Conservation (phyloP, 1,284 basidiomycete genomes). For the Entoloma clypeatum region DNA sequence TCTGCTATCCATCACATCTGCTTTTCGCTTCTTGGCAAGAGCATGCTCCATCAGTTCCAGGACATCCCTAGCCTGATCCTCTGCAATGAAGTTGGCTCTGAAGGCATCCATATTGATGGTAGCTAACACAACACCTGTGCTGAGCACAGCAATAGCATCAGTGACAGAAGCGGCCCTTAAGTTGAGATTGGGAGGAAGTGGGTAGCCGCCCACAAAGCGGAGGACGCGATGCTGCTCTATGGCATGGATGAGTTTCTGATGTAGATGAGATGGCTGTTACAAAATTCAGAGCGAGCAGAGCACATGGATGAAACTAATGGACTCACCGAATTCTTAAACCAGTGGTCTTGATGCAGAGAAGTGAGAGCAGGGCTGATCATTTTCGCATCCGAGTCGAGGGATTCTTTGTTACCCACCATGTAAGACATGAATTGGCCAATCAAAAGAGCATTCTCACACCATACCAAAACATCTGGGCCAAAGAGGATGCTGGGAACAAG, state of each 20-base stretch:
- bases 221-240: no score
- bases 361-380: constrained; percentile 6
- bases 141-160: constrained; percentile 10
- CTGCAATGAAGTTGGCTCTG: constrained; percentile 6
- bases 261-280: no score
- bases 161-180: constrained; percentile 6
- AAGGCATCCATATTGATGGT: no score
- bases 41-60: no score
- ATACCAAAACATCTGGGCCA: no score
- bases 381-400: constrained; percentile 5
- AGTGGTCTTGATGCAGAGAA: constrained; percentile 11
- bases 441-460: no score
- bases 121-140: constrained; percentile 7
- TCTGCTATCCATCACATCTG: no score
- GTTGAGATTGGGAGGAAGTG: constrained; percentile 11
- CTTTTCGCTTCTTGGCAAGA: no score
- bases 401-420: constrained; percentile 10
- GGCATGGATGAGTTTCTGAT: no score
- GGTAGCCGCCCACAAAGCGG: constrained; percentile 12
- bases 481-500: no score
- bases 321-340: constrained; percentile 12
- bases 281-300: no score
- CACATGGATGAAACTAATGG: no score
- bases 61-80: constrained; percentile 9
- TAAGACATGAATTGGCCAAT: constrained; percentile 14